Evolutionary conservation across 1,139 yeast species (phyloP).

Genomic region (Candida glucosophila): DNA sequence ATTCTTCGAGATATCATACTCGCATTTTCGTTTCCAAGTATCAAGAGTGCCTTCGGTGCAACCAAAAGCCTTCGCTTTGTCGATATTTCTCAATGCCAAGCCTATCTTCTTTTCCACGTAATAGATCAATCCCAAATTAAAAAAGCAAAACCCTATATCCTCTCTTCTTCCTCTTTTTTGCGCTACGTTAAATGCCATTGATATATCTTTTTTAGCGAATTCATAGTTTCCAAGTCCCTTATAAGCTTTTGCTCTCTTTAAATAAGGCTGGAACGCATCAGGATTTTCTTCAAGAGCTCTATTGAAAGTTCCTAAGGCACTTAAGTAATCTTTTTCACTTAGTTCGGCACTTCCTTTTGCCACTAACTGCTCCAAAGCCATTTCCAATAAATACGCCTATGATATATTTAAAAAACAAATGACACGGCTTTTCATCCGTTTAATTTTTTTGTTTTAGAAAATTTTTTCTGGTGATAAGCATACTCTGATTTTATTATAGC

Average conservation of each 20-base stretch:
- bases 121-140: constrained; percentile 46
- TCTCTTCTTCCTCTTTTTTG: constrained; percentile 39
- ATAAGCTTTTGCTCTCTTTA: constrained; percentile 49
- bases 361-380: constrained; percentile 35
- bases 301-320: constrained; percentile 24
- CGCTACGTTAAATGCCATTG: constrained; percentile 50
- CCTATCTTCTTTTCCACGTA: constrained; percentile 38
- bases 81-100: constrained; percentile 42
- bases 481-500: too few species aligned
- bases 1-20: constrained; percentile 21
- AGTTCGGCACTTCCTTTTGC: constrained; percentile 26
- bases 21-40: constrained; percentile 45
- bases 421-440: too few species aligned
- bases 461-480: too few species aligned
- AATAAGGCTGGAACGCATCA: constrained; percentile 40
- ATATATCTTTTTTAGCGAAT: constrained; percentile 44
- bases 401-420: background rate
- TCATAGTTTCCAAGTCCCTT: constrained; percentile 45
- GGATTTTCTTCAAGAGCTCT: constrained; percentile 31
- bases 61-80: constrained; percentile 38
- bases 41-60: constrained; percentile 39
- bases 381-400: too few species aligned
- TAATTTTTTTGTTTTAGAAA: too few species aligned
- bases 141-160: constrained; percentile 51
- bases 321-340: constrained; percentile 23